Evolutionary conservation across 2,329 filamentous ascomycete genomes (phyloP), one percentile per base, ranked within the genome.

Genomic region (Coniella vitis): DNA sequence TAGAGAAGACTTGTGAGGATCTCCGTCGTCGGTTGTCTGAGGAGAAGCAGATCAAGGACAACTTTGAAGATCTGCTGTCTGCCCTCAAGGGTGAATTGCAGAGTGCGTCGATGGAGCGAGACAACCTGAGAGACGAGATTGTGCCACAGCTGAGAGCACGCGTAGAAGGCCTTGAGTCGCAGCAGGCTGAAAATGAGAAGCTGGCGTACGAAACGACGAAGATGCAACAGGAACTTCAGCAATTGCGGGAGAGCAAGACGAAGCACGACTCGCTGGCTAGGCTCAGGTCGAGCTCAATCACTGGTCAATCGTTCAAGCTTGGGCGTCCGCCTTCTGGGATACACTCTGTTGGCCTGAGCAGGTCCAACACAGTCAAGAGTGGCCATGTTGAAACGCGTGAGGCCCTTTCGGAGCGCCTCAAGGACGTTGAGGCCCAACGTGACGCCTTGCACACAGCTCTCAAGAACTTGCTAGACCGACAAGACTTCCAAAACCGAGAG

Each of bases 351-450:
- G 60, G 68, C 38, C 55, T 70, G 45, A 62, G 66, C 8, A 73
- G 85, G 53, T 84, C 84, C 9, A 78, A 74, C 60, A 78, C 69
- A 37, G 70, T 76, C 37, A 72, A 84, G 71, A 71, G 61, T 64
- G 51, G 51, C 4, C 68, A 65, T 45, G 66, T 60, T 51, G 78
- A 87, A 57, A 81, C 79, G 4, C 75, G 82, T 47, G 87, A 91
- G 47, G 76, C 79, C 10, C 67, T 90, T 14, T 80, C 83, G 2
- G 90, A 95, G 57, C 79, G 87, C 25, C 75, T 95, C 16, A 95
- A 95, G 66, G 91, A 97, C 56, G 84, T 96, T 10, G 91, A 97
- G 67, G 83, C 88, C 38, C 93, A 98, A 69, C 81, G 93, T 40
- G 91, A 98, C 65, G 90, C 91, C 1, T 74, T 98, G 7, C 93